These are phyloP conservation scores for Aspergillus pseudoglaucus DNA, from an alignment of 2,329 filamentous ascomycete species.

Conservation along the genomic window DNA sequence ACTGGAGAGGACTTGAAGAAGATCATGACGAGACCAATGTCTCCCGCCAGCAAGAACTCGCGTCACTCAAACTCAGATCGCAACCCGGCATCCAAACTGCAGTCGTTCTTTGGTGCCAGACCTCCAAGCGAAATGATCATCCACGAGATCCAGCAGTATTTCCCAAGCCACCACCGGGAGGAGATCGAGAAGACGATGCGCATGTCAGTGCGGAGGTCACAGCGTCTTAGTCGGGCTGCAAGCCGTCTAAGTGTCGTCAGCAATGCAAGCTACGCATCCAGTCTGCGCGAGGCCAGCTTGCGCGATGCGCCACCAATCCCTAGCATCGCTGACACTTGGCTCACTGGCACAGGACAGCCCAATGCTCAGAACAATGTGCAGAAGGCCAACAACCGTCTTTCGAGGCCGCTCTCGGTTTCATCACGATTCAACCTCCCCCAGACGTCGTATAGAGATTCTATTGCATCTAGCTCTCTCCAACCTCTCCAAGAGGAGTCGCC, in stretches of 20 bases:
- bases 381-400: constrained; percentile 38
- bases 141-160: constrained; percentile 92
- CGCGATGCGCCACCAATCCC: constrained; percentile 92
- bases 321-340: constrained; percentile 90
- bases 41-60: constrained; percentile 47
- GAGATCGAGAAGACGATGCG: constrained; percentile 94
- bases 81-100: constrained; percentile 35
- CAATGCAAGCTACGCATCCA: constrained; percentile 87
- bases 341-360: constrained; percentile 39
- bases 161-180: constrained; percentile 88
- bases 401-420: constrained; percentile 56
- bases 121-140: constrained; percentile 97
- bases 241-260: constrained; percentile 91
- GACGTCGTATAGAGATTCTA: constrained; percentile 71
- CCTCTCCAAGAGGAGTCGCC: constrained; percentile 87
- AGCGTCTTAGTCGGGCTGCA: constrained; percentile 83
- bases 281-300: constrained; percentile 68
- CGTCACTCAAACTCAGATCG: constrained; percentile 22
- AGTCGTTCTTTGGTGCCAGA: constrained; percentile 78
- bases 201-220: constrained; percentile 83
- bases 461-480: constrained; percentile 81
- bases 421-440: constrained; percentile 50
- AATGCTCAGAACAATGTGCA: constrained; percentile 18
- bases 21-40: constrained; percentile 79
- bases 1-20: constrained; percentile 82